Base-by-base conservation (phyloP, 768 basidiomycete genomes). In the Amanita pseudoporphyria region DNA sequence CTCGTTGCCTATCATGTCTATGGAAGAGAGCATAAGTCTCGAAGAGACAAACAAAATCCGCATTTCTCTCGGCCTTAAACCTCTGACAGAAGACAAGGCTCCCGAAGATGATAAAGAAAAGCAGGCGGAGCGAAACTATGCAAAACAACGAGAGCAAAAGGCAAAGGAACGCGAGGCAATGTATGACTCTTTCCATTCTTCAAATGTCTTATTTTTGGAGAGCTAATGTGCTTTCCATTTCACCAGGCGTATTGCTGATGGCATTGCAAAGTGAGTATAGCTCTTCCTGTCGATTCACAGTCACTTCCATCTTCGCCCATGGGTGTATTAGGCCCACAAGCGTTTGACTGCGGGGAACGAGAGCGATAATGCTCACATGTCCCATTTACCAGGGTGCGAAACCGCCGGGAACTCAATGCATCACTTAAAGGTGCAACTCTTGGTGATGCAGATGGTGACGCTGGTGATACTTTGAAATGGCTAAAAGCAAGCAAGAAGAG, bases 11-110 rank as follows among this genome's bases (percentile, higher is more conserved):
- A 67, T 54, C 52, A 79, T 77, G 73, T 76, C 82, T 14, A 82
- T 87, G 84, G 85, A 90, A 71, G 81, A 88, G 66, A 84, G 87
- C 56, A 86, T 95, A 62, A 87, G 86, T 60, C 78, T 95, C 61
- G 91, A 93, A 61, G 91, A 94, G 73, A 94, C 92, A 32, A 94
- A 94, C 76, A 93, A 87, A 68, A 88, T 96, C 64, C 90, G 96
- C 69, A 80, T 95, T 52, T 86, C 84, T 4, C 77, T 96, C 33
- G 96, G 96, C 55, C 82, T 99, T 52, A 90, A 93, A 63, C 94
- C 96, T 36, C 77, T 98, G 50, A 86, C 84, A 14, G 93, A 92
- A 57, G 87, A 91, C 57, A 71, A 75, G 36, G 77, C 71, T 13
- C 78, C 85, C 6, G 76, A 73, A n/a, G 72, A 81, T 61, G 79